Evolutionary conservation across 768 basidiomycete species (phyloP), one percentile per base, ranked within the genome.

Genomic region (Lentinula sp.): DNA sequence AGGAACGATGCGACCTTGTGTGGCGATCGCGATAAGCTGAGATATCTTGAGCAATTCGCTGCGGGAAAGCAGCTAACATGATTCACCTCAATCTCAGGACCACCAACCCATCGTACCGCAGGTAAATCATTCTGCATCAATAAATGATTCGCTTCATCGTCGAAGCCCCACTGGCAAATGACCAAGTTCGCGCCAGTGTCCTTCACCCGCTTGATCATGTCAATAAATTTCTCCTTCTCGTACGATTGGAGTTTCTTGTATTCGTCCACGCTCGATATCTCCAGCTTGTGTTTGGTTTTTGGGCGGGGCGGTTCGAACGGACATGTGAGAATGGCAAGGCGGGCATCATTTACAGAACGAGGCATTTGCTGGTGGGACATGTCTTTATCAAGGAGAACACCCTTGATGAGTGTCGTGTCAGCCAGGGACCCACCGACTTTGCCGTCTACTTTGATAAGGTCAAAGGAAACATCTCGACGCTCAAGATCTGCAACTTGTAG

Each of bases 311-410:
- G 97, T 72, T 99, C 97, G 71, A 99, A 99, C 21, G 97, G 95
- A 75, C 97, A 99, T 48, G 97, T 99, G 49, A 99, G 84, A 74
- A 99, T 98, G 13, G 96, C 97, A 59, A 99, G 80, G 62, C 87
- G 87, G 58, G 97, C 97, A 72, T 98, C 91, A 65, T 80, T 83
- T 67, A 99, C 88, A 39, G 78, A 80, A 61, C 84, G 86, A 8
- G 96, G 96, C 97, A 99, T 99, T 74, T 97, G 94, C 4, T 96
- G 91, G 70, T 99, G 97, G 11, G 95, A 98, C 91, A 99, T 96
- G 76, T 99, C 96, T 76, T 99, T 99, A 86, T 99, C 97, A 71
- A 99, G 85, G 67, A 99, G 91, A 46, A 99, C 97, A 67, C 97
- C 97, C 68, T 90, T 90, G 78, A 99, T 96, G 67, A 99, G 84